Evolutionary conservation across 768 basidiomycete genomes (phyloP).

Genomic region (Hebeloma cylindrosporum): DNA sequence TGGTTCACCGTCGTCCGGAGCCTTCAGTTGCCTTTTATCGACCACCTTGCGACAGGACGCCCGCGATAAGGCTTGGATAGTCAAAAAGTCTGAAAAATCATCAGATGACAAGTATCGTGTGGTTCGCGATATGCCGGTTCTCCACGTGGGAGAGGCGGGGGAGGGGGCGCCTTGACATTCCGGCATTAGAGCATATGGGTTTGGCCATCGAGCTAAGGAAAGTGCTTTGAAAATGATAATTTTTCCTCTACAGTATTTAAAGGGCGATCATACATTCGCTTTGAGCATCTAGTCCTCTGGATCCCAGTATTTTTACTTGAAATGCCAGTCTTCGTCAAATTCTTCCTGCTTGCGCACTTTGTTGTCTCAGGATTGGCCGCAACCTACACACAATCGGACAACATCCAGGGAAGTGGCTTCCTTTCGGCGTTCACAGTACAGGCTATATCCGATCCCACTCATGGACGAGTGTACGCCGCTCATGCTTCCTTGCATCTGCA

Average conservation of each 20-base stretch:
- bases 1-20: too few species aligned
- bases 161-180: slow-evolving; percentile 13
- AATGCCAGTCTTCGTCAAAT: slow-evolving; percentile 5
- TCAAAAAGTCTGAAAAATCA: slow-evolving; percentile 4
- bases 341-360: slow-evolving; percentile 5
- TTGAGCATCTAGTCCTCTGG: not conserved
- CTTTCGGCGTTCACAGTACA: slow-evolving; percentile 49
- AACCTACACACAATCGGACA: slow-evolving; percentile 47
- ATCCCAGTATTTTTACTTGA: slow-evolving; percentile 1
- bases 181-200: slow-evolving; percentile 12
- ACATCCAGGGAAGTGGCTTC: slow-evolving; percentile 46
- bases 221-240: not conserved
- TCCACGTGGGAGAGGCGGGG: slow-evolving; percentile 18
- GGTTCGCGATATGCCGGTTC: not conserved
- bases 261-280: not conserved
- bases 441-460: slow-evolving; percentile 58
- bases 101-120: slow-evolving; percentile 10
- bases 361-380: slow-evolving; percentile 35
- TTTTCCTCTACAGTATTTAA: slow-evolving; percentile 10
- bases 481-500: not conserved
- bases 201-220: too few species aligned
- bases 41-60: too few species aligned
- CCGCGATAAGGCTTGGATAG: too few species aligned
- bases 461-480: slow-evolving; percentile 58
- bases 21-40: too few species aligned